Evolutionary conservation across 495 filamentous ascomycete genomes (phyloP).

Genomic region (Talaromyces ruber): DNA sequence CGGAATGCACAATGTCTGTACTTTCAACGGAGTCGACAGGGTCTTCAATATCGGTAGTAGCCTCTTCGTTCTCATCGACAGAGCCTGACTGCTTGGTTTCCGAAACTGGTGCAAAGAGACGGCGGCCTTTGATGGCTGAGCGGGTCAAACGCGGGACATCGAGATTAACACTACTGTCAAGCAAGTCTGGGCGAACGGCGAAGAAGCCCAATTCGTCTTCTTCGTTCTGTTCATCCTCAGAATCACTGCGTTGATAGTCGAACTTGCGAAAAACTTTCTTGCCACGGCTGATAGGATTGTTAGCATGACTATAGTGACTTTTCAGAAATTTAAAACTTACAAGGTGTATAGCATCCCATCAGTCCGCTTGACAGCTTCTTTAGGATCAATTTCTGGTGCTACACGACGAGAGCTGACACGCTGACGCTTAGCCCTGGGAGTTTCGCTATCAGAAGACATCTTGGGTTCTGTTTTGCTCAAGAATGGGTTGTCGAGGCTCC

Average conservation of each 20-base stretch:
- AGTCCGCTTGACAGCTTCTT: conserved; percentile 53
- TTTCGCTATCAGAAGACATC: conserved; percentile 17
- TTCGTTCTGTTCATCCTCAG: conserved; percentile 33
- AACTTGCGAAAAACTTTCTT: conserved; percentile 69
- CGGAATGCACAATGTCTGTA: conserved; percentile 17
- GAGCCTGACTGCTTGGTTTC: conserved; percentile 21
- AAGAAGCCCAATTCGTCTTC: conserved; percentile 40
- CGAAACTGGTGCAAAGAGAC: conserved; percentile 63
- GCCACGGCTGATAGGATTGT: conserved; percentile 61
- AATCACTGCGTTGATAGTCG: conserved; percentile 37
- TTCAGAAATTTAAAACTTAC: conserved; percentile 47
- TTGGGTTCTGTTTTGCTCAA: conserved; percentile 36
- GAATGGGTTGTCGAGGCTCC: conserved; percentile 68
- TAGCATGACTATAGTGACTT: conserved; percentile 13
- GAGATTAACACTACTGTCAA: conserved; percentile 20
- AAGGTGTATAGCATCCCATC: conserved; percentile 83
- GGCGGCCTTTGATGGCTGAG: conserved; percentile 70
- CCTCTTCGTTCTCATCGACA: conserved; percentile 44
- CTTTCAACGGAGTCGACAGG: conserved; percentile 39
- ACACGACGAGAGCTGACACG: conserved; percentile 16
- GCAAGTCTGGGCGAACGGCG: conserved; percentile 28
- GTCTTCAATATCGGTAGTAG: conserved; percentile 51
- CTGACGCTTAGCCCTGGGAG: conserved; percentile 22
- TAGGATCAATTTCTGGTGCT: conserved; percentile 31
- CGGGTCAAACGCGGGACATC: conserved; percentile 54